Evolutionary conservation across 2,329 filamentous ascomycete species (phyloP).

Genomic region (Colletotrichum incanum): DNA sequence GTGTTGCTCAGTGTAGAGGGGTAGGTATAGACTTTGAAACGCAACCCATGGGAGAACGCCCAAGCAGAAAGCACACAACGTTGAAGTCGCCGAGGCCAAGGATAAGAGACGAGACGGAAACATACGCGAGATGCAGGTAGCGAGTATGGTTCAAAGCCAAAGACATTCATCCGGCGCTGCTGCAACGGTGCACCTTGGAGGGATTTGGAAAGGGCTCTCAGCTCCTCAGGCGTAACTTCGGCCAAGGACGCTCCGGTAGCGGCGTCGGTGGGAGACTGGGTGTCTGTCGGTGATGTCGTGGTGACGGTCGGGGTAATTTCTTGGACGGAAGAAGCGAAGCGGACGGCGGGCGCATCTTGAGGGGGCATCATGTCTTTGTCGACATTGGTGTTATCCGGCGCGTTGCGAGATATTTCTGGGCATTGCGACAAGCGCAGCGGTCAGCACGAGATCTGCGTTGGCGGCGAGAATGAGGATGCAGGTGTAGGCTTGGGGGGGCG

Average conservation of each 20-base stretch:
- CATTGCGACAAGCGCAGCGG: constrained; percentile 41
- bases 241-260: constrained; percentile 53
- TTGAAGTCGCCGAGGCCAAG: constrained; percentile 23
- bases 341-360: constrained; percentile 68
- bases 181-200: constrained; percentile 84
- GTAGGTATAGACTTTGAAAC: constrained; percentile 41
- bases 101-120: constrained; percentile 45
- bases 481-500: constrained; percentile 14
- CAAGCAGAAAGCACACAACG: constrained; percentile 36
- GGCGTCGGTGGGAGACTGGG: constrained; percentile 45
- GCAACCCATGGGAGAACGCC: constrained; percentile 22
- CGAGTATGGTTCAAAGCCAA: constrained; percentile 91
- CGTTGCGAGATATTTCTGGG: constrained; percentile 34
- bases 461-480: neutral
- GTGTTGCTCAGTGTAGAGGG: constrained; percentile 27
- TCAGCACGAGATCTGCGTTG: constrained; percentile 33
- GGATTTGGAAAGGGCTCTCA: constrained; percentile 80
- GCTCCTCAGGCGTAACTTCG: constrained; percentile 72
- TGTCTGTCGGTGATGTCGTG: constrained; percentile 49
- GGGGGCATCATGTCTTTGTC: constrained; percentile 47
- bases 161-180: constrained; percentile 86
- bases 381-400: constrained; percentile 31
- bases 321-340: constrained; percentile 80
- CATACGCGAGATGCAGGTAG: constrained; percentile 87
- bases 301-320: constrained; percentile 73